Evolutionary conservation across 2,329 filamentous ascomycete genomes (phyloP).

Genomic region (Fusarium longipes): DNA sequence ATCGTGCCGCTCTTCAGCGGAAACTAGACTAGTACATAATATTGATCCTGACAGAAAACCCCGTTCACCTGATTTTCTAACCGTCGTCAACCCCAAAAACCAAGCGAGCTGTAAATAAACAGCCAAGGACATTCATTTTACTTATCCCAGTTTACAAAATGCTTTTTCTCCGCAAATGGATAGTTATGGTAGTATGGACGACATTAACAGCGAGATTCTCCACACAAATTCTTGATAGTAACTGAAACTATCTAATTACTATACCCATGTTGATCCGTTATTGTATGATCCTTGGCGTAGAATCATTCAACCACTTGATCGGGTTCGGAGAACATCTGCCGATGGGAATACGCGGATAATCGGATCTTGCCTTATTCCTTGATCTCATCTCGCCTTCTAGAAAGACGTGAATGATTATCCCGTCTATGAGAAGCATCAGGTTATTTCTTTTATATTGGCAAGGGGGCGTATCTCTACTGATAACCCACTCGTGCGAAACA

Average conservation of each 20-base stretch:
- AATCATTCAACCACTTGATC: constrained; percentile 9
- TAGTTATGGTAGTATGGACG: not conserved
- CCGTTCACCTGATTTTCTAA: constrained; percentile 22
- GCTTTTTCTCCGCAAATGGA: constrained; percentile 1
- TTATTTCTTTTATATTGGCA: constrained; percentile 4
- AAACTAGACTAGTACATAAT: not conserved
- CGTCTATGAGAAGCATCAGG: no score
- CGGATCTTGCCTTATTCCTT: constrained; percentile 1
- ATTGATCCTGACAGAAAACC: not conserved
- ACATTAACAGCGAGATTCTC: not conserved
- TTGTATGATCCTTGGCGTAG: not conserved
- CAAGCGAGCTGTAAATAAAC: not conserved
- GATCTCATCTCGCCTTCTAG: constrained; percentile 3
- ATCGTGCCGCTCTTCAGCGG: not conserved
- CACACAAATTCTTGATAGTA: not conserved
- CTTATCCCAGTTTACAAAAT: not conserved
- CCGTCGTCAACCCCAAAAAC: not conserved
- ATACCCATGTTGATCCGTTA: not conserved
- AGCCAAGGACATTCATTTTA: not conserved
- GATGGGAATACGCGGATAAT: not conserved
- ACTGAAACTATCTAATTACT: not conserved
- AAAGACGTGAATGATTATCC: no score
- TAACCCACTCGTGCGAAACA: constrained; percentile 22
- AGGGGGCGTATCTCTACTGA: constrained; percentile 20
- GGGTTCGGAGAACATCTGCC: constrained; percentile 9